Conservation (phyloP, 2,329 filamentous ascomycete species). For the Penicillium sp. region DNA sequence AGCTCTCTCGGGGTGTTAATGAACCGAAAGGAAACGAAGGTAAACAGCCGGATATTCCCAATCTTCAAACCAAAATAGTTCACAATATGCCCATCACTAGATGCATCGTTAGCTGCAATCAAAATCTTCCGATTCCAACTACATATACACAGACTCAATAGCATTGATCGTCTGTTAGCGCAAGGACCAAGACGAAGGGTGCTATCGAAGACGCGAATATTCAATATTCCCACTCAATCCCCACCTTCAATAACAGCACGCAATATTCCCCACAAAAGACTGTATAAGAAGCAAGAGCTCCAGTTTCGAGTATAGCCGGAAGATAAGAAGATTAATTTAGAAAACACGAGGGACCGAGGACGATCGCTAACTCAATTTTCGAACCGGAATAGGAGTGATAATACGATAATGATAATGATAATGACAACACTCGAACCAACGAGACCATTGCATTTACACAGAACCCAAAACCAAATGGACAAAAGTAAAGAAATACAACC, state of each 20-base stretch:
- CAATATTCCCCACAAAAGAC: neutral
- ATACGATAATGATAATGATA: neutral
- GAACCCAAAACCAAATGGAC: neutral
- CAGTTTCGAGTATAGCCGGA: neutral
- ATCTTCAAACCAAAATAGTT: neutral
- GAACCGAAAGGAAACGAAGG: neutral
- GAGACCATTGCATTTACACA: neutral
- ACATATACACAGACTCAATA: neutral
- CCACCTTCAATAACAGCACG: neutral
- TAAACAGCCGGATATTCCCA: neutral
- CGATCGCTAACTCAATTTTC: conserved; percentile 4
- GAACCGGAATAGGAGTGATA: neutral
- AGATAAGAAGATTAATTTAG: conserved; percentile 4
- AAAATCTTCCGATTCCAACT: neutral
- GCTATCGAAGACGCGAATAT: conserved; percentile 1
- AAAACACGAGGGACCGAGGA: neutral
- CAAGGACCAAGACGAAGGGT: neutral
- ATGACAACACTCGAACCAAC: neutral
- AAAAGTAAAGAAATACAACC: too few species aligned
- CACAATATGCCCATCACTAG: neutral
- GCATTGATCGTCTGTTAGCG: neutral
- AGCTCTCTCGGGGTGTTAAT: neutral
- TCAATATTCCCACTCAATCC: neutral
- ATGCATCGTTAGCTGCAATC: neutral
- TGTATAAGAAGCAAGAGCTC: neutral